phyloP scores from a whole-genome alignment of 2,329 filamentous ascomycete genomes.

The Neoarthrinium moseri region DNA sequence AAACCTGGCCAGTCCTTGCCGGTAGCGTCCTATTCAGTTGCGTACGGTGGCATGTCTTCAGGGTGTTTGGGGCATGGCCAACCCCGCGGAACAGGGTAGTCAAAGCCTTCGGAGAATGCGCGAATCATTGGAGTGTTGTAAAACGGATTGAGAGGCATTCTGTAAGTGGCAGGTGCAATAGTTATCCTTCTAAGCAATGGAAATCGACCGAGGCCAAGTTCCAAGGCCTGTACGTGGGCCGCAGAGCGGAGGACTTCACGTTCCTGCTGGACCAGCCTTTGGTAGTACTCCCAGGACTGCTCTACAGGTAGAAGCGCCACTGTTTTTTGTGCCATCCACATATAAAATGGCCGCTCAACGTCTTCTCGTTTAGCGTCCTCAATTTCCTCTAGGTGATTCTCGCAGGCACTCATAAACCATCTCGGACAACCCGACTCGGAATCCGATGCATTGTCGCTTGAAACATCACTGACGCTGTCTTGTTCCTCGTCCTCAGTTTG shows the following conservation, averaged over 20 bases:
- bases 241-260: constrained; percentile 22
- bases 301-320: neutral
- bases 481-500: no score
- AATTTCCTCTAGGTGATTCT: no score
- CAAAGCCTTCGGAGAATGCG: constrained; percentile 35
- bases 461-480: no score
- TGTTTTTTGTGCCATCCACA: neutral
- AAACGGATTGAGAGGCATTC: constrained; percentile 29
- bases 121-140: constrained; percentile 43
- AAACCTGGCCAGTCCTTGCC: constrained; percentile 32
- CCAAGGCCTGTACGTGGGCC: constrained; percentile 29
- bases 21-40: constrained; percentile 5
- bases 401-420: no score
- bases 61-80: constrained; percentile 21
- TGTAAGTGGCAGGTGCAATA: constrained; percentile 38
- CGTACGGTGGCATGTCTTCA: neutral
- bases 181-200: constrained; percentile 33
- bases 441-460: no score
- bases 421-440: no score
- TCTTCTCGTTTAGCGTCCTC: no score
- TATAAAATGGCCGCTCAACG: no score
- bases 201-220: constrained; percentile 31
- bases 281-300: constrained; percentile 26
- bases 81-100: constrained; percentile 34
- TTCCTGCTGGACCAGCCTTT: constrained; percentile 31